Conservation (phyloP, 306 rosid species). For the Quercus ilex region DNA sequence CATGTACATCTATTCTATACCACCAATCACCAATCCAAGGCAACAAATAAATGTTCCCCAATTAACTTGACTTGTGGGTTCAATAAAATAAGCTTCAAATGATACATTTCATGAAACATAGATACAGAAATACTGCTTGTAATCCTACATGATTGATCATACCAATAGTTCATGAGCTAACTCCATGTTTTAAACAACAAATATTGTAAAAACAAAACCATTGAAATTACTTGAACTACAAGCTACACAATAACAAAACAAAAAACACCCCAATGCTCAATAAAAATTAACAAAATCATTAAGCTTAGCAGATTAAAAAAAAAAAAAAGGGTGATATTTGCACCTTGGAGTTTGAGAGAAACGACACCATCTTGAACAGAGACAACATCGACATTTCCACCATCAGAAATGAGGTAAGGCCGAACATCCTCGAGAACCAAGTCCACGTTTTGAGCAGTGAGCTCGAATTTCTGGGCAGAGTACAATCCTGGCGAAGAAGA, state of each 20-base stretch:
- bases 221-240: background rate
- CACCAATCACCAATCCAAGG: background rate
- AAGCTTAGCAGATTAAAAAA: too few relatives aligned
- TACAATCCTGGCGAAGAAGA: conserved; percentile 64
- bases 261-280: background rate
- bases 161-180: background rate
- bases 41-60: background rate
- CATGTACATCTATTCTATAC: background rate
- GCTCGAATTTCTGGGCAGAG: conserved; percentile 74
- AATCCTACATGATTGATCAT: background rate
- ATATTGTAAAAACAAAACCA: background rate
- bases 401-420: conserved; percentile 88
- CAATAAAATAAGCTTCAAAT: background rate
- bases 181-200: background rate
- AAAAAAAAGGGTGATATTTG: too few relatives aligned
- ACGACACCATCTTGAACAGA: conserved; percentile 78
- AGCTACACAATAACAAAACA: background rate
- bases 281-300: background rate
- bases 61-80: background rate
- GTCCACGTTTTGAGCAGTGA: conserved; percentile 71
- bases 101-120: background rate
- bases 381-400: conserved; percentile 92
- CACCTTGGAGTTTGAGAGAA: conserved; percentile 80
- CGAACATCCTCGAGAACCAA: conserved; percentile 87
- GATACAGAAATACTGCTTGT: background rate